phyloP scores from a whole-genome alignment of 2,329 filamentous ascomycete species.

The Lasiodiplodia hormozganensis region DNA sequence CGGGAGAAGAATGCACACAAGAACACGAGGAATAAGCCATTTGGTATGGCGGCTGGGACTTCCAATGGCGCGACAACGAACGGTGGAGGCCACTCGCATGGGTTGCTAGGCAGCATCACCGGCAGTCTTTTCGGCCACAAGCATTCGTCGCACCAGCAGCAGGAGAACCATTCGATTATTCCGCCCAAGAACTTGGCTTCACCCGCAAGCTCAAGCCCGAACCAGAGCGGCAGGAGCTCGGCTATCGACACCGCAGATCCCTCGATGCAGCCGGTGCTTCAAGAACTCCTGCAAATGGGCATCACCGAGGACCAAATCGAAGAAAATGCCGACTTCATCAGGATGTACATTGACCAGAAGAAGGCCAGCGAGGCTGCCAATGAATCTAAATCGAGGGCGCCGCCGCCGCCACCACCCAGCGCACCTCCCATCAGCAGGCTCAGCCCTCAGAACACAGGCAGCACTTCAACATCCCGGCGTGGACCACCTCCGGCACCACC shows the following conservation, averaged over 20 bases:
- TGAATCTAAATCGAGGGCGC: slow-evolving; percentile 60
- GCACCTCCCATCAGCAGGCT: slow-evolving; percentile 52
- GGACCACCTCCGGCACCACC: slow-evolving; percentile 68
- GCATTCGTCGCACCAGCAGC: slow-evolving; percentile 51
- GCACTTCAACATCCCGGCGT: slow-evolving; percentile 61
- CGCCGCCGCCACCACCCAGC: slow-evolving; percentile 68
- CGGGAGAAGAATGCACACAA: slow-evolving; percentile 95
- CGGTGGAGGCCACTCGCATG: slow-evolving; percentile 45
- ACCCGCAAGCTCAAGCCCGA: slow-evolving; percentile 43
- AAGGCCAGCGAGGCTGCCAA: slow-evolving; percentile 59
- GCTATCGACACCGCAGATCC: slow-evolving; percentile 68
- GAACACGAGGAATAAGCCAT: slow-evolving; percentile 79
- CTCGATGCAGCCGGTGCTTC: slow-evolving; percentile 65
- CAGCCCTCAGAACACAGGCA: slow-evolving; percentile 68
- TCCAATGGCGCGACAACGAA: slow-evolving; percentile 37
- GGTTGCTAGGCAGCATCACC: slow-evolving; percentile 49
- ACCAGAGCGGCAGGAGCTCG: slow-evolving; percentile 47
- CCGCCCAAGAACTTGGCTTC: slow-evolving; percentile 52
- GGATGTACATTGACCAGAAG: slow-evolving; percentile 69
- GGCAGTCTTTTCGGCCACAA: slow-evolving; percentile 60
- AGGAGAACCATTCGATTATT: slow-evolving; percentile 55
- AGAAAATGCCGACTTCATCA: slow-evolving; percentile 72
- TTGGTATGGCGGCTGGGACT: slow-evolving; percentile 56
- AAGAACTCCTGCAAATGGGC: slow-evolving; percentile 68
- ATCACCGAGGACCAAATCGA: slow-evolving; percentile 73